Evolutionary conservation across 208 protist species (phyloP).

Genomic region (Wallacemonas rigidus): DNA sequence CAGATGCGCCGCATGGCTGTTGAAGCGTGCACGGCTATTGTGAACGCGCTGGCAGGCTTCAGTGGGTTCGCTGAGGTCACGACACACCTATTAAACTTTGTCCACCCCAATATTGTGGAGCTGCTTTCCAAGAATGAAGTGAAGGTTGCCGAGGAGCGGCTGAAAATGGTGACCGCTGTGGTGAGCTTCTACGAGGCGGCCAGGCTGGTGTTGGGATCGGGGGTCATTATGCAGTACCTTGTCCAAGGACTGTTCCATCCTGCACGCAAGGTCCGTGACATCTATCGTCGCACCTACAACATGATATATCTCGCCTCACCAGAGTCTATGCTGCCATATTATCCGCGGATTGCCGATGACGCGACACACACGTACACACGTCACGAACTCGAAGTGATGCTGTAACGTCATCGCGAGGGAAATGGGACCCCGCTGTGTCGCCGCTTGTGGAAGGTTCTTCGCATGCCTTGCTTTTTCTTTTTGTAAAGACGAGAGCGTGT

Average conservation of each 20-base stretch:
- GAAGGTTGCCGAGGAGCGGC: conserved; percentile 76
- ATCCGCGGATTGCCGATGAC: conserved; percentile 88
- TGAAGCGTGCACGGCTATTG: conserved; percentile 96
- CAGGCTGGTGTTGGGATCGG: conserved; percentile 94
- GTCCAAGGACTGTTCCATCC: conserved; percentile 99
- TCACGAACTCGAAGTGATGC: conserved; percentile 76
- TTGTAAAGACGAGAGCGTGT: neutral
- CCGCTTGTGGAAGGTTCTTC: too few relatives aligned
- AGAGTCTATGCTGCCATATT: conserved; percentile 94
- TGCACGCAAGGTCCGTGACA: conserved; percentile 97
- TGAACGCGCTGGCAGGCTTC: conserved; percentile 78
- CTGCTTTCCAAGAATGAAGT: conserved; percentile 93
- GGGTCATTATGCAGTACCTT: conserved; percentile 94
- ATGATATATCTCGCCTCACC: conserved; percentile 97
- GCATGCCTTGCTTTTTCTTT: neutral
- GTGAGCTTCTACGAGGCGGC: conserved; percentile 98
- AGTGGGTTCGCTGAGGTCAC: conserved; percentile 94
- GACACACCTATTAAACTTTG: conserved; percentile 98
- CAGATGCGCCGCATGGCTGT: conserved; percentile 99
- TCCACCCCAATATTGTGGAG: conserved; percentile 99
- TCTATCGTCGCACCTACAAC: conserved; percentile 99
- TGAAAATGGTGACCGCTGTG: conserved; percentile 94
- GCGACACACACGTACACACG: conserved; percentile 57
- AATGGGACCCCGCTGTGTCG: too few relatives aligned
- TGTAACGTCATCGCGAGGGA: conserved; percentile 27